Conservation (phyloP, 2,329 filamentous ascomycete species). For the Pseudogymnoascus sp. region DNA sequence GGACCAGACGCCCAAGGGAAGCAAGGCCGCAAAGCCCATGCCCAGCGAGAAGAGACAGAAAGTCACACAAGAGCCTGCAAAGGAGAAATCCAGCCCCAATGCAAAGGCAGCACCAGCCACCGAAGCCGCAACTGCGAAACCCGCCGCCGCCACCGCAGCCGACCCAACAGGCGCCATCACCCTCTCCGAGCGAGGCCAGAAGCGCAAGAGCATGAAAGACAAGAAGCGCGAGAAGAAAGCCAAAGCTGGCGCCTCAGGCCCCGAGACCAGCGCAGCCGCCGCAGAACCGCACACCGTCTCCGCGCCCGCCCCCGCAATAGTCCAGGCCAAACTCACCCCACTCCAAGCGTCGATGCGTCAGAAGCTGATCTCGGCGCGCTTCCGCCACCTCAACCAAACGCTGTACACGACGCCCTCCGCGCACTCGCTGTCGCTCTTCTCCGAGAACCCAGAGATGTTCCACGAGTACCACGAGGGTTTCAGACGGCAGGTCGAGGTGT, state of each 20-base stretch:
- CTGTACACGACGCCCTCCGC: slow-evolving; percentile 86
- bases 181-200: slow-evolving; percentile 18
- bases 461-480: slow-evolving; percentile 94
- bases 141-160: slow-evolving; percentile 21
- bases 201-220: slow-evolving; percentile 28
- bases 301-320: slow-evolving; percentile 16
- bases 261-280: slow-evolving; percentile 12
- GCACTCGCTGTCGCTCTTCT: slow-evolving; percentile 76
- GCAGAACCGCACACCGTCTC: slow-evolving; percentile 15
- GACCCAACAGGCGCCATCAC: slow-evolving; percentile 3
- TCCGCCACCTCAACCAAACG: slow-evolving; percentile 94
- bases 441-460: slow-evolving; percentile 84
- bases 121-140: slow-evolving; percentile 20
- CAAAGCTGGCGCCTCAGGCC: slow-evolving; percentile 11
- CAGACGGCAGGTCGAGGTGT: slow-evolving; percentile 86
- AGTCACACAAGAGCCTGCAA: slow-evolving; percentile 16
- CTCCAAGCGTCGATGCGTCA: slow-evolving; percentile 90
- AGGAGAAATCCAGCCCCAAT: slow-evolving; percentile 20
- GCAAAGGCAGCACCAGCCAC: slow-evolving; percentile 11
- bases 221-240: slow-evolving; percentile 29
- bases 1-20: slow-evolving; percentile 35
- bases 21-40: slow-evolving; percentile 25
- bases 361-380: slow-evolving; percentile 89
- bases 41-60: slow-evolving; percentile 22
- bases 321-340: slow-evolving; percentile 58